Evolutionary conservation across 2,329 filamentous ascomycete species (phyloP).

Genomic region (Phoma sp.): DNA sequence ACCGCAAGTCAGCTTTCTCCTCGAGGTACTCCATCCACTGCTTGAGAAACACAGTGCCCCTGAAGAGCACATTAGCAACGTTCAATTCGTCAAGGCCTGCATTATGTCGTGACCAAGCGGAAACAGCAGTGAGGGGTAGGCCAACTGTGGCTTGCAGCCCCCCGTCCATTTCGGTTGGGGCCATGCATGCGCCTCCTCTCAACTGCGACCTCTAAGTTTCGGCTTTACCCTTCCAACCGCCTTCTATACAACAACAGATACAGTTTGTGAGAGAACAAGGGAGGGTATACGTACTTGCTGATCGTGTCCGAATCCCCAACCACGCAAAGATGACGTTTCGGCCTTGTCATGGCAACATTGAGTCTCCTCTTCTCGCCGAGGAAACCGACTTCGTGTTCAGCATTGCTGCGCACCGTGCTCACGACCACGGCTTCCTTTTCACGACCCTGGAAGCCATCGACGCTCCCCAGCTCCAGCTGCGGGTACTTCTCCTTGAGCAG

Average conservation of each 20-base stretch:
- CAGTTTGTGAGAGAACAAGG: background rate
- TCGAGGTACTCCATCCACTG: slow-evolving; percentile 92
- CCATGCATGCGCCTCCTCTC: slow-evolving; percentile 5
- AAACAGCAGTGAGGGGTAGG: slow-evolving; percentile 7
- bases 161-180: background rate
- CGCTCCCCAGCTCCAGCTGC: slow-evolving; percentile 90
- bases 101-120: slow-evolving; percentile 13
- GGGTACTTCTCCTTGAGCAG: slow-evolving; percentile 81
- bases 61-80: slow-evolving; percentile 49
- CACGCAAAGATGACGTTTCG: slow-evolving; percentile 86
- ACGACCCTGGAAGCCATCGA: slow-evolving; percentile 95
- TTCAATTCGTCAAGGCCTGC: slow-evolving; percentile 3
- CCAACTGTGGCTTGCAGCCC: slow-evolving; percentile 12
- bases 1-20: slow-evolving; percentile 86
- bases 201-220: slow-evolving; percentile 3
- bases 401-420: slow-evolving; percentile 91
- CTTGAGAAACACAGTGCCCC: slow-evolving; percentile 84
- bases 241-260: background rate
- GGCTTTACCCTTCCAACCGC: slow-evolving; percentile 16
- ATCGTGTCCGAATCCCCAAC: slow-evolving; percentile 96
- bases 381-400: slow-evolving; percentile 87
- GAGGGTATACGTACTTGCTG: slow-evolving; percentile 69
- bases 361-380: slow-evolving; percentile 87
- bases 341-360: slow-evolving; percentile 97
- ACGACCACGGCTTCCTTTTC: slow-evolving; percentile 97